Conservation (phyloP, 208 protist species). For the Trypanosoma mega region DNA sequence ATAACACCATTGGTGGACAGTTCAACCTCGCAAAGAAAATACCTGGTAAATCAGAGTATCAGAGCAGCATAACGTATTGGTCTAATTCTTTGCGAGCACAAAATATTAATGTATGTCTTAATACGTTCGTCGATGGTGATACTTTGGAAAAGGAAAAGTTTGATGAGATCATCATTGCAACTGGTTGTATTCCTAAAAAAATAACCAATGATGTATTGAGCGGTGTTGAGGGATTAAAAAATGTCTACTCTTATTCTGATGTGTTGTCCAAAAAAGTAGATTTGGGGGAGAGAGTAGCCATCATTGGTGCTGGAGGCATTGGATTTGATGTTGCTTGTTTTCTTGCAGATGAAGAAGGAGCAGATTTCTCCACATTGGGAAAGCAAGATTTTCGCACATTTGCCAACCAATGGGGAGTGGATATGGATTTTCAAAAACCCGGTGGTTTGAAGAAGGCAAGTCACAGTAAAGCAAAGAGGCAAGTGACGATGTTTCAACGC, state of each 20-base stretch:
- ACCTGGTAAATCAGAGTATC: constrained; percentile 87
- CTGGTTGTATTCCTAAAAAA: constrained; percentile 66
- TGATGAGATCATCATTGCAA: constrained; percentile 80
- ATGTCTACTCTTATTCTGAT: constrained; percentile 85
- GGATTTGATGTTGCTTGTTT: constrained; percentile 92
- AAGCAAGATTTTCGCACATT: constrained; percentile 42
- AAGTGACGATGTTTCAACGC: constrained; percentile 77
- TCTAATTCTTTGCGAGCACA: constrained; percentile 27
- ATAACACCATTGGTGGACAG: constrained; percentile 64
- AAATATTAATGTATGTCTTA: constrained; percentile 37
- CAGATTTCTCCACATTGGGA: constrained; percentile 9
- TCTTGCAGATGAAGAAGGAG: constrained; percentile 39
- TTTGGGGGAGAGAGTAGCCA: constrained; percentile 74
- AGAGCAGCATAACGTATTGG: constrained; percentile 81
- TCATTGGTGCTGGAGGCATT: constrained; percentile 93
- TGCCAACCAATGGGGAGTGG: constrained; percentile 57
- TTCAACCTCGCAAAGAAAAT: constrained; percentile 84
- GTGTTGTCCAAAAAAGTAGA: constrained; percentile 57
- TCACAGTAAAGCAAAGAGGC: constrained; percentile 20
- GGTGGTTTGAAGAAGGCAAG: constrained; percentile 51
- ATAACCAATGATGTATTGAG: constrained; percentile 48
- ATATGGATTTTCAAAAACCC: constrained; percentile 15
- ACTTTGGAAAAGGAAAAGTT: constrained; percentile 30
- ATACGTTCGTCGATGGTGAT: constrained; percentile 24
- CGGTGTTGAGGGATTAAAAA: constrained; percentile 51